Evolutionary conservation across 495 filamentous ascomycete species (phyloP).

Genomic region (Talaromyces ruber): DNA sequence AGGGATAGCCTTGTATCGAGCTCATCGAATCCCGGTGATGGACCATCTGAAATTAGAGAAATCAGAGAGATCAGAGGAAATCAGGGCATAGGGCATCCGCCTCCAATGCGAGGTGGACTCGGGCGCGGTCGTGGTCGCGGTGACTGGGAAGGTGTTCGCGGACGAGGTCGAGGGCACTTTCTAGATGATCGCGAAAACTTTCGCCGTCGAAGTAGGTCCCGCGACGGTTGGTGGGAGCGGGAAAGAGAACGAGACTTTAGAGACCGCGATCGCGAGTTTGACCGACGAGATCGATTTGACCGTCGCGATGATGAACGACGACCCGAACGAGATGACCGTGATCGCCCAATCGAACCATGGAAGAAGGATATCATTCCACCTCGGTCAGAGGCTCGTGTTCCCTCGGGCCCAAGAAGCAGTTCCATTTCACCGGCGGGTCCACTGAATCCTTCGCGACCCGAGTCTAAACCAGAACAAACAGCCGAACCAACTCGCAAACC

Average conservation of each 20-base stretch:
- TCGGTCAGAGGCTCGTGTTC: conserved; percentile 16
- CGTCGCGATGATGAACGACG: conserved; percentile 39
- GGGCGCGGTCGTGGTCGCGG: conserved; percentile 57
- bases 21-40: conserved; percentile 60
- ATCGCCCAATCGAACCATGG: conserved; percentile 50
- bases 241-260: conserved; percentile 30
- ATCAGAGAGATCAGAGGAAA: conserved; percentile 7
- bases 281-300: conserved; percentile 34
- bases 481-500: conserved; percentile 32
- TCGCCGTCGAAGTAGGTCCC: conserved; percentile 57
- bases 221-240: conserved; percentile 52
- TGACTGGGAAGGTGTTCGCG: conserved; percentile 52
- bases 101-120: conserved; percentile 37
- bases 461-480: conserved; percentile 20
- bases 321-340: conserved; percentile 43
- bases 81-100: conserved; percentile 31
- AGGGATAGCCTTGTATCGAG: conserved; percentile 58
- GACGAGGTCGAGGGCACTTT: conserved; percentile 43
- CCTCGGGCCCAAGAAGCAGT: conserved; percentile 18
- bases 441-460: not conserved
- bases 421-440: conserved; percentile 14
- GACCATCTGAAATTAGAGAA: conserved; percentile 23
- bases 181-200: conserved; percentile 55
- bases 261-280: conserved; percentile 24
- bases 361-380: conserved; percentile 36